Evolutionary conservation across 345 rosid species (phyloP).

Genomic region (Dovyalis caffra): DNA sequence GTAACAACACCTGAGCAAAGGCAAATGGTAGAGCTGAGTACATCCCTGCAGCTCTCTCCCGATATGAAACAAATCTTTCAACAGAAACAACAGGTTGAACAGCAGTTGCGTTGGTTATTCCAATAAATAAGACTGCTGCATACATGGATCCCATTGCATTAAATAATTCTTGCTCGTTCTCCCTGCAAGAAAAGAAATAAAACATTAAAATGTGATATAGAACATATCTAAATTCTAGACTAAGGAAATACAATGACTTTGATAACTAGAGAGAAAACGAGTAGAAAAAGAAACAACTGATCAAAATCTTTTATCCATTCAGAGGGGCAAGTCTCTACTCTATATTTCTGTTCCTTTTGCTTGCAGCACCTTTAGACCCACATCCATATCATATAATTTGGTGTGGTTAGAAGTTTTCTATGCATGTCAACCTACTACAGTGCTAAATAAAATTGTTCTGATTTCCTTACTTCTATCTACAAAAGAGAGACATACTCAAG

Average conservation of each 20-base stretch:
- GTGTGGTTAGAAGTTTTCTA: too few species aligned
- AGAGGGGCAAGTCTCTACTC: background rate
- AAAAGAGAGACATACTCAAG: too few species aligned
- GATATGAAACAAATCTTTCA: conserved; percentile 89
- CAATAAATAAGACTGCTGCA: conserved; percentile 82
- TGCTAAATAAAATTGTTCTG: too few species aligned
- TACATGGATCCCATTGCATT: conserved; percentile 98
- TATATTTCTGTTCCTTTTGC: background rate
- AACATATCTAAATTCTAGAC: background rate
- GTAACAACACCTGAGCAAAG: conserved; percentile 75
- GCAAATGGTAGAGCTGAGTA: conserved; percentile 89
- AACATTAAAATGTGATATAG: background rate
- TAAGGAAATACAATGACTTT: background rate
- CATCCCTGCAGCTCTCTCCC: conserved; percentile 95
- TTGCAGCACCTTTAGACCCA: background rate
- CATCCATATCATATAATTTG: too few species aligned
- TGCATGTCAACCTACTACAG: too few species aligned
- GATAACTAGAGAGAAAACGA: background rate
- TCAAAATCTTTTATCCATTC: background rate
- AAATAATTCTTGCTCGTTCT: conserved; percentile 72
- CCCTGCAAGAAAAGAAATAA: conserved; percentile 42
- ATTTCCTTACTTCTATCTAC: too few species aligned
- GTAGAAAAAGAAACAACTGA: background rate
- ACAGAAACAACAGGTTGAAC: conserved; percentile 97
- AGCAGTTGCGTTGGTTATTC: conserved; percentile 84